phyloP scores from a whole-genome alignment of 1,139 yeast genomes.

The Lodderomyces margitis region DNA sequence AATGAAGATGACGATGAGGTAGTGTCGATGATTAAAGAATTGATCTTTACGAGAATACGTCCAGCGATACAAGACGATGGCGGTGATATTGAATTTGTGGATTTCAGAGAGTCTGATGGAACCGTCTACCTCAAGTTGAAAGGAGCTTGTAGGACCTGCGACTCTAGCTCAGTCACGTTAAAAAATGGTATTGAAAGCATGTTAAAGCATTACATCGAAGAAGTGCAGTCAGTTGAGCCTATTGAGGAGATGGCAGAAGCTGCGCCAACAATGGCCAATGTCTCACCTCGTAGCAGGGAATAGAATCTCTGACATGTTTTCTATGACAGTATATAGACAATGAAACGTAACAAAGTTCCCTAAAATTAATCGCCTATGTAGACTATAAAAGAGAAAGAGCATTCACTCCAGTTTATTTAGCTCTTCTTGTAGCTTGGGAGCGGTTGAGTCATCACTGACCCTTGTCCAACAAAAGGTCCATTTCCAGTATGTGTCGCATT shows the following conservation, averaged over 20 bases:
- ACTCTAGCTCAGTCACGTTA: slow-evolving; percentile 70
- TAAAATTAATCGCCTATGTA: no score
- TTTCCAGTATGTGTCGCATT: neutral
- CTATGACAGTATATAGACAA: neutral
- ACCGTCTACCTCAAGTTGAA: slow-evolving; percentile 63
- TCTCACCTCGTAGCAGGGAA: slow-evolving; percentile 14
- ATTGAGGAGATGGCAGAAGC: slow-evolving; percentile 35
- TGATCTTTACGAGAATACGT: slow-evolving; percentile 88
- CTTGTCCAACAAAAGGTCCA: neutral
- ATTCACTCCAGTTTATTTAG: no score
- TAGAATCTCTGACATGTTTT: neutral
- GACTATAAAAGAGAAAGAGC: no score
- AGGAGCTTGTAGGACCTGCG: slow-evolving; percentile 82
- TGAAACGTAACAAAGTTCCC: no score
- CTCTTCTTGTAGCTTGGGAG: no score
- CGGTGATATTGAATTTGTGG: slow-evolving; percentile 75
- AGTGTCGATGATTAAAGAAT: slow-evolving; percentile 87
- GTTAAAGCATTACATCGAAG: slow-evolving; percentile 79
- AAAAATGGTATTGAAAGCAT: slow-evolving; percentile 80
- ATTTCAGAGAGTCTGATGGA: slow-evolving; percentile 61
- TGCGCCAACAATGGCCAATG: slow-evolving; percentile 18
- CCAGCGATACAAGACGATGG: slow-evolving; percentile 93
- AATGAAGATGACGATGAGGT: slow-evolving; percentile 72
- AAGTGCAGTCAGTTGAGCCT: slow-evolving; percentile 67
- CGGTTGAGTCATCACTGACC: neutral